Base-by-base conservation (phyloP, 1,139 yeast species). In the Meyerozyma sp. region DNA sequence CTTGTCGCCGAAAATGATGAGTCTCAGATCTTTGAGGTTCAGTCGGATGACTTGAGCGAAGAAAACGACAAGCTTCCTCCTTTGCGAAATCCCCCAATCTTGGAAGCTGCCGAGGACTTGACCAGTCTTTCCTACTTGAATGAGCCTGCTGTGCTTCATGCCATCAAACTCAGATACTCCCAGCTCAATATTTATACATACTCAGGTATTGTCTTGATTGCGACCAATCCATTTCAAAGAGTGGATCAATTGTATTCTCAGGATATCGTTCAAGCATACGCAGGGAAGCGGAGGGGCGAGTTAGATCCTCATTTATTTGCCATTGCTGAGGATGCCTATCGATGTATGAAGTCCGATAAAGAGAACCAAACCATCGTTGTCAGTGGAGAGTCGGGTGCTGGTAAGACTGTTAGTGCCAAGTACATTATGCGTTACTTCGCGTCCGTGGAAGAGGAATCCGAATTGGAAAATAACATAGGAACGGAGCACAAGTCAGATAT, bases 371-470 rank as follows among this genome's bases (percentile, higher is more conserved):
- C 98, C 1, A 91, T 93, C 53, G 96, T 93, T 34, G 98, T 93
- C 25, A 83, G 94, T 57, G 98, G 98, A 63, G 98, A 93, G 65
- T 88, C 96, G 6, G 98, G 98, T 63, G 98, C 98, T 21, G 98
- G 98, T 65, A 94, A 93, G 61, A 94, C 98, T 2, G 98, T 93
- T 36, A 82, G 94, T 50, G 98, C 99, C 42, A 93, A 93, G 65
- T 93, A 88, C 63, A 93, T 93, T 52, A 93, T 93, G 98, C 81
- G 98, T 62, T 93, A 90, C 65, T 91, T 93, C 65, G 98, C 98
- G 4, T 83, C 96, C 8, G 97, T 93, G 16, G 98, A 91, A 59
- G 87, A 82, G 40, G 76, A 73, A 41, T 62, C 73, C 53, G 66
- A 69, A 39, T 50, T 61, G 37, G 65, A 64, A 45, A 60, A 61